Evolutionary conservation across 2,329 filamentous ascomycete species (phyloP).

Genomic region (Aspergillus flavus): DNA sequence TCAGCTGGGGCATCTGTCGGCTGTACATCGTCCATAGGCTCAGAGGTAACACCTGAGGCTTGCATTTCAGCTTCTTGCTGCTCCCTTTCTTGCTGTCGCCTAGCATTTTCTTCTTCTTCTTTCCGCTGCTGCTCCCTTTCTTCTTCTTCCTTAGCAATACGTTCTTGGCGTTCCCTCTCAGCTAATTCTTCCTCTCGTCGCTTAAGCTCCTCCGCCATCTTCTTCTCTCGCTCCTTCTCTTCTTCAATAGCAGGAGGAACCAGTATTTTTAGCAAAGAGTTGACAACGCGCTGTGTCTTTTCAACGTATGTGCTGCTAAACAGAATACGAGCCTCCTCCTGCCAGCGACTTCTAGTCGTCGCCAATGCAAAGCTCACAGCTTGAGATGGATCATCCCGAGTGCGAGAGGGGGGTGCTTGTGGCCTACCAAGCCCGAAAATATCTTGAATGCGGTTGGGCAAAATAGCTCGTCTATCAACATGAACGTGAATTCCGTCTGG

Average conservation of each 20-base stretch:
- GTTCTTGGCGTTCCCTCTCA: conserved; percentile 64
- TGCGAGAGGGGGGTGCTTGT: conserved; percentile 34
- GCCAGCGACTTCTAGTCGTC: conserved; percentile 76
- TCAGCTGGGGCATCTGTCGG: conserved; percentile 44
- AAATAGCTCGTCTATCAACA: conserved; percentile 54
- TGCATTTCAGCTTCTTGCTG: conserved; percentile 61
- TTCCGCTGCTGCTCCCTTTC: conserved; percentile 70
- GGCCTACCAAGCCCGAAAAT: conserved; percentile 40
- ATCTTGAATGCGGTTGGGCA: conserved; percentile 58
- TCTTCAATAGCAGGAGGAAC: conserved; percentile 83
- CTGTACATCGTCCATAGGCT: conserved; percentile 79
- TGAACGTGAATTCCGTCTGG: conserved; percentile 58
- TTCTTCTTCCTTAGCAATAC: conserved; percentile 67
- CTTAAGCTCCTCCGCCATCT: conserved; percentile 58
- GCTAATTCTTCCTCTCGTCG: conserved; percentile 63
- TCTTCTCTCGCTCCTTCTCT: conserved; percentile 70
- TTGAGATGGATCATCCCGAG: conserved; percentile 59
- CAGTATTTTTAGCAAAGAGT: conserved; percentile 70
- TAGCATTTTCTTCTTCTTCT: conserved; percentile 70
- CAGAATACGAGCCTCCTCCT: conserved; percentile 84
- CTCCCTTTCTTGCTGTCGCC: conserved; percentile 62
- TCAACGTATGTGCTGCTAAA: conserved; percentile 72
- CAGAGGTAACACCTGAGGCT: conserved; percentile 46
- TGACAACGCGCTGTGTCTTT: conserved; percentile 68
- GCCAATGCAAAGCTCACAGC: conserved; percentile 74